phyloP scores from a whole-genome alignment of 75 land plant species.

The Isoetes taiwanensis region DNA sequence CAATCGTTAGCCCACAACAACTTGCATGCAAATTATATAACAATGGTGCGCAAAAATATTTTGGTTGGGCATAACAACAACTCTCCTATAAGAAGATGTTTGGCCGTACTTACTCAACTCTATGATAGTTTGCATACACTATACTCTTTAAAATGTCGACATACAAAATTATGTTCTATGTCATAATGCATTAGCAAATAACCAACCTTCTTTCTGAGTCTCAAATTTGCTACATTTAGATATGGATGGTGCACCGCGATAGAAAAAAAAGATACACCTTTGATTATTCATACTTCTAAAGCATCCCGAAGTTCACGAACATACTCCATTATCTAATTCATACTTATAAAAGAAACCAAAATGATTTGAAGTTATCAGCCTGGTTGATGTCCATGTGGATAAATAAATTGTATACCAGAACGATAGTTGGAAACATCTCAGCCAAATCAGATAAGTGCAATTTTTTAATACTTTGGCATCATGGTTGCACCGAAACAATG shows the following conservation, averaged over 20 bases:
- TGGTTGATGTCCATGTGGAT: not conserved
- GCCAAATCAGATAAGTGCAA: not conserved
- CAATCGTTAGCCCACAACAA: too few relatives aligned
- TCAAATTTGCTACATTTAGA: constrained; percentile 69
- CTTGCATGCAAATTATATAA: too few relatives aligned
- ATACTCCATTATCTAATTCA: not conserved
- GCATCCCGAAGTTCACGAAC: not conserved
- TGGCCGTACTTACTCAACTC: constrained; percentile 78
- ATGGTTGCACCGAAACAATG: too few relatives aligned
- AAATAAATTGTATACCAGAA: not conserved
- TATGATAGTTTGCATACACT: constrained; percentile 38
- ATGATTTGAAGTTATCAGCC: too few relatives aligned
- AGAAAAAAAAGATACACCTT: constrained; percentile 1
- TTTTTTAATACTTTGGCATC: constrained; percentile 39
- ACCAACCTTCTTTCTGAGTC: constrained; percentile 60
- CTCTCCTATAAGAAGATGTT: constrained; percentile 56
- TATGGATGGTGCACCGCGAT: constrained; percentile 94
- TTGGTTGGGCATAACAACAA: too few relatives aligned
- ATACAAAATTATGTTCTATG: not conserved
- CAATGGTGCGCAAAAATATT: too few relatives aligned
- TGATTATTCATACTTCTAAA: not conserved
- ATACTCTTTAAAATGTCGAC: not conserved
- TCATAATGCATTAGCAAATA: not conserved
- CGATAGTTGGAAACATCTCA: not conserved
- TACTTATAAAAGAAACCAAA: too few relatives aligned